phyloP scores from a whole-genome alignment of 1,284 basidiomycete genomes.

The Rhodotorula sp. region DNA sequence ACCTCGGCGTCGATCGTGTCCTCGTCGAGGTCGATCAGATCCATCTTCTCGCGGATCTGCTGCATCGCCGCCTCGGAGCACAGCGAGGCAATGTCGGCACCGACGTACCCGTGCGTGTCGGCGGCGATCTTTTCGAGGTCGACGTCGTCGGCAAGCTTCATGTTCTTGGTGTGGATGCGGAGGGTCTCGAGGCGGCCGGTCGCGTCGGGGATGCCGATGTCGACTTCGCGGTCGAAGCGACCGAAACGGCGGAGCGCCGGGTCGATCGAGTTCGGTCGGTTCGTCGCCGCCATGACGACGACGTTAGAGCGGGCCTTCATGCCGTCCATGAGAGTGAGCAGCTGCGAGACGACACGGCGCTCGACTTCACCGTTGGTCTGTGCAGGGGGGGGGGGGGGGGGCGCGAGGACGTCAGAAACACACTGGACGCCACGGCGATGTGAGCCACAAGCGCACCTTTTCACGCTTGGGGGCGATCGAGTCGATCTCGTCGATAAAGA shows the following conservation, averaged over 20 bases:
- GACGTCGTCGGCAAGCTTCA: constrained; percentile 97
- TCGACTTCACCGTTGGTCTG: constrained; percentile 99
- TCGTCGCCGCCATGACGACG: constrained; percentile 99
- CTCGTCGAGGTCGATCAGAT: constrained; percentile 52
- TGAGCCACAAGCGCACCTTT: constrained; percentile 59
- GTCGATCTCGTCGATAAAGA: constrained; percentile 99
- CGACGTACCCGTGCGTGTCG: constrained; percentile 98
- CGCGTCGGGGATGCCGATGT: constrained; percentile 98
- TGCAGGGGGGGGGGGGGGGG: background rate
- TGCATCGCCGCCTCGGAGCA: constrained; percentile 98
- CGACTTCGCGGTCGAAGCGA: constrained; percentile 98
- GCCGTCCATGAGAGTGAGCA: constrained; percentile 98
- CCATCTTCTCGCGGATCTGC: constrained; percentile 87
- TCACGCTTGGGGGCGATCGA: constrained; percentile 99
- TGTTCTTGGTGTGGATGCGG: constrained; percentile 99
- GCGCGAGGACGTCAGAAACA: background rate
- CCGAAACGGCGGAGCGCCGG: constrained; percentile 97
- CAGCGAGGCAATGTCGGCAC: constrained; percentile 92
- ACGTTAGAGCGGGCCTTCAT: constrained; percentile 98
- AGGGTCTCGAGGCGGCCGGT: constrained; percentile 98
- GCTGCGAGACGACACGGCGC: constrained; percentile 95
- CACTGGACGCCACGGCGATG: background rate
- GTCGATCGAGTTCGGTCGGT: constrained; percentile 98
- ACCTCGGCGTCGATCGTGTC: constrained; percentile 97
- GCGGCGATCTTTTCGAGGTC: constrained; percentile 98